Conservation (phyloP, 306 rosid genomes). For the Corylus avellana region DNA sequence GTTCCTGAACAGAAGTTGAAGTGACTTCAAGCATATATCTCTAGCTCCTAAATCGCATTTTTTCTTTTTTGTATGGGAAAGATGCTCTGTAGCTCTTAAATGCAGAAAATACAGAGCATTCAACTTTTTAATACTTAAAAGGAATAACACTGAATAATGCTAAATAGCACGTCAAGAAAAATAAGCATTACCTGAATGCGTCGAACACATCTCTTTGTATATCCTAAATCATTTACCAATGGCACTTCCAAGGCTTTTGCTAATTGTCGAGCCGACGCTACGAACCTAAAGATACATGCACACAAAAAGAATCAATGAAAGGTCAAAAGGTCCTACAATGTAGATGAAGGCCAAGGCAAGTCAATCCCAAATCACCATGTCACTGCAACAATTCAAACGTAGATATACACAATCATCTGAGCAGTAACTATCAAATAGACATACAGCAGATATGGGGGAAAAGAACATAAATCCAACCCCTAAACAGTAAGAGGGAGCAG, state of each 20-base stretch:
- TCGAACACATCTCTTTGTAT: constrained; percentile 96
- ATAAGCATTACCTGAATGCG: constrained; percentile 81
- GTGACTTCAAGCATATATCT: neutral
- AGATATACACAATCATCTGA: neutral
- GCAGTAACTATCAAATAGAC: no score
- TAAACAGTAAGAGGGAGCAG: no score
- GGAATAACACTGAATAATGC: neutral
- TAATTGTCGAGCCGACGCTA: constrained; percentile 88
- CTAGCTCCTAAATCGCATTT: neutral
- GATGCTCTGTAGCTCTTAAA: neutral
- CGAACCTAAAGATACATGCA: constrained; percentile 61
- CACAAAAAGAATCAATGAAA: neutral
- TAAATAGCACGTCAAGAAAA: neutral
- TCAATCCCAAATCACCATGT: neutral
- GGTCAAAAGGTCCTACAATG: neutral
- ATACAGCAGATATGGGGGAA: no score
- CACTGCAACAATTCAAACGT: neutral
- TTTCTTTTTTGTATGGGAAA: neutral
- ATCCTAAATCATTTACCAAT: constrained; percentile 97
- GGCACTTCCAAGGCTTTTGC: constrained; percentile 99
- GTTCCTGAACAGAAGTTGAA: neutral
- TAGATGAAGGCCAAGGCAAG: neutral
- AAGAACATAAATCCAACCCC: no score
- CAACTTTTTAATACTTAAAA: neutral
- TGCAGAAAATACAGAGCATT: neutral